These are phyloP conservation scores for Cryptococcus jaspeensis DNA, from an alignment of 1,284 basidiomycete species.

Conservation along the genomic window DNA sequence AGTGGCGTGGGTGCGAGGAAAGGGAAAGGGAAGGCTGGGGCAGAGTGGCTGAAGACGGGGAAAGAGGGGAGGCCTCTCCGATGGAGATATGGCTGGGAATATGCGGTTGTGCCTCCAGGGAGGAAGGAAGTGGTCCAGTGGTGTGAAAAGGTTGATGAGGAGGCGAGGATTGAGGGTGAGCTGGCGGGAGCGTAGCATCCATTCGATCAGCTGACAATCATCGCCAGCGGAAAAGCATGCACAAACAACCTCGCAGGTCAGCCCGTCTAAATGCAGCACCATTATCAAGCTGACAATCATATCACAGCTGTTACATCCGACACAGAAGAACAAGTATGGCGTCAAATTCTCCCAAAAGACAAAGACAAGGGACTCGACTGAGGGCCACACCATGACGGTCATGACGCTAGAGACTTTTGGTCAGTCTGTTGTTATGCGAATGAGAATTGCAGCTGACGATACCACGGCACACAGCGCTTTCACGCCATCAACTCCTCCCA, in stretches of 20 bases:
- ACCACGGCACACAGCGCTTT: slow-evolving; percentile 56
- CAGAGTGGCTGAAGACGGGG: slow-evolving; percentile 36
- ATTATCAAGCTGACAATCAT: neutral
- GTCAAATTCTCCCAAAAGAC: slow-evolving; percentile 61
- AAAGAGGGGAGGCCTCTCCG: slow-evolving; percentile 4
- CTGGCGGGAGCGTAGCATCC: neutral
- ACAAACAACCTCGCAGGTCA: slow-evolving; percentile 40
- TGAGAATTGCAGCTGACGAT: neutral
- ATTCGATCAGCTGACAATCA: neutral
- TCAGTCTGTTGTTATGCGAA: slow-evolving; percentile 44
- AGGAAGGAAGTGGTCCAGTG: slow-evolving; percentile 47
- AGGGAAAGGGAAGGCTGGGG: slow-evolving; percentile 43
- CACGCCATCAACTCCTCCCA: slow-evolving; percentile 64
- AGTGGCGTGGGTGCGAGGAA: neutral
- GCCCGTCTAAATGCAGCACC: neutral
- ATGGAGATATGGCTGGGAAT: slow-evolving; percentile 68
- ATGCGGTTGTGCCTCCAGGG: slow-evolving; percentile 65
- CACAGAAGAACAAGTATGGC: slow-evolving; percentile 69
- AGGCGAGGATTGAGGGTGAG: slow-evolving; percentile 21
- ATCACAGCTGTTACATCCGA: slow-evolving; percentile 70
- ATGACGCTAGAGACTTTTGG: slow-evolving; percentile 83
- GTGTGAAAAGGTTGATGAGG: slow-evolving; percentile 56
- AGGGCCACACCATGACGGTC: slow-evolving; percentile 74
- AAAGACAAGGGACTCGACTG: slow-evolving; percentile 56
- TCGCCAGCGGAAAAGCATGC: slow-evolving; percentile 22